These are phyloP conservation scores for Pseudocercospora musae DNA, from an alignment of 2,329 filamentous ascomycete genomes.

Conservation along the genomic window DNA sequence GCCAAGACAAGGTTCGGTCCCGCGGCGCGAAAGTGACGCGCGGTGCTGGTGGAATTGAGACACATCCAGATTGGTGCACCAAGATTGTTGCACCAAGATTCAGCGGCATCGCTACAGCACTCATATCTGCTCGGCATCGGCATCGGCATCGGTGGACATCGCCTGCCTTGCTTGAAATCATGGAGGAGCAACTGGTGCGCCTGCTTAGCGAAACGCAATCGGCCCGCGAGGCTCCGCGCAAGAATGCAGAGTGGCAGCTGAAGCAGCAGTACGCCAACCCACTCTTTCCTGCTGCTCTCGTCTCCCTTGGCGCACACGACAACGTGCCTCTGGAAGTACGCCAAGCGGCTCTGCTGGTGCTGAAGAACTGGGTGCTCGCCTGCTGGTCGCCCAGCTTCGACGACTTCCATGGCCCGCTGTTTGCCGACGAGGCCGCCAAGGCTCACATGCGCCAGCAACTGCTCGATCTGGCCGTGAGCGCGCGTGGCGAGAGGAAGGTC, in stretches of 20 bases:
- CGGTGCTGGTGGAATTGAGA: no score
- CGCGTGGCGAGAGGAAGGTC: slow-evolving; percentile 75
- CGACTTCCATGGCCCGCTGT: slow-evolving; percentile 62
- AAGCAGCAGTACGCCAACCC: slow-evolving; percentile 64
- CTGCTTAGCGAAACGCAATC: slow-evolving; percentile 85
- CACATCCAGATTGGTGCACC: no score
- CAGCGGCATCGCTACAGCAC: no score
- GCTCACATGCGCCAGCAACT: slow-evolving; percentile 68
- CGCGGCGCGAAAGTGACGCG: neutral
- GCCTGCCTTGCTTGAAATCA: no score
- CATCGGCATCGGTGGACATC: neutral
- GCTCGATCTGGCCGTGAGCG: slow-evolving; percentile 72
- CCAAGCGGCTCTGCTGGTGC: slow-evolving; percentile 74
- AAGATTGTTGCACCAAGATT: no score
- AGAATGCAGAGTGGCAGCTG: slow-evolving; percentile 81
- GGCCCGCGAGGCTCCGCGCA: slow-evolving; percentile 70
- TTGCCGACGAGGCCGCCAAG: slow-evolving; percentile 68
- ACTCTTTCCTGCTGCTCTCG: slow-evolving; percentile 74
- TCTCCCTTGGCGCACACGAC: slow-evolving; percentile 74
- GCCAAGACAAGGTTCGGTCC: neutral
- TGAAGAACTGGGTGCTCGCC: slow-evolving; percentile 78
- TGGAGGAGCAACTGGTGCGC: slow-evolving; percentile 90
- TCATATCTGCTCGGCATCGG: no score
- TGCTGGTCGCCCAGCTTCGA: slow-evolving; percentile 79
- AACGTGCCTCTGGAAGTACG: slow-evolving; percentile 71